Conservation (phyloP, 345 rosid genomes). For the Euphorbia peplus region DNA sequence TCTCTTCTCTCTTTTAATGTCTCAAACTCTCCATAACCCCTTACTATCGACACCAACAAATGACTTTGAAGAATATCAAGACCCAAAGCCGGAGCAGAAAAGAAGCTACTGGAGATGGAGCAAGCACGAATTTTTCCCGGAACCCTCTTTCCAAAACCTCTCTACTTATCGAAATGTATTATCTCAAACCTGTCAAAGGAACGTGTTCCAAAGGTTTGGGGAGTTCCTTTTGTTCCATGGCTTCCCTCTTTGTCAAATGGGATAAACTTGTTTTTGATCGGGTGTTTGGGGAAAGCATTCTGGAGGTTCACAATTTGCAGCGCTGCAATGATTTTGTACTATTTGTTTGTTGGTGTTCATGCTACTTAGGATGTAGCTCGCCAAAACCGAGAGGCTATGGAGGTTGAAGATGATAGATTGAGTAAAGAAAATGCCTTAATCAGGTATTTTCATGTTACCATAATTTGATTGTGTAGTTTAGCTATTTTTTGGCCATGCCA, state of each 20-base stretch:
- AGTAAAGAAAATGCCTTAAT: no score
- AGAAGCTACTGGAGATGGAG: constrained; percentile 76
- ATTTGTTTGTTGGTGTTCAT: constrained; percentile 74
- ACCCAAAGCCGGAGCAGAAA: constrained; percentile 4
- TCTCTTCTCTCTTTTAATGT: not conserved
- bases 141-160: constrained; percentile 57
- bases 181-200: constrained; percentile 53
- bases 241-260: constrained; percentile 73
- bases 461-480: no score
- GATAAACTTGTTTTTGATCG: constrained; percentile 77
- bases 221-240: constrained; percentile 91
- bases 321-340: constrained; percentile 65
- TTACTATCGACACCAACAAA: not conserved
- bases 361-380: constrained; percentile 87
- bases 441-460: no score
- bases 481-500: no score
- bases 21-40: not conserved
- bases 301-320: constrained; percentile 76
- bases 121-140: constrained; percentile 82
- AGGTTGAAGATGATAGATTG: constrained; percentile 17
- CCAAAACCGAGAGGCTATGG: constrained; percentile 28
- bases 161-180: constrained; percentile 60
- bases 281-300: constrained; percentile 70
- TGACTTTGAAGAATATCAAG: not conserved
- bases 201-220: constrained; percentile 71